A percentile compares a stretch with the other conserved stretches of the same genome.
Conservation (phyloP, 495 filamentous ascomycete genomes). For the Trichoderma gamsii region DNA sequence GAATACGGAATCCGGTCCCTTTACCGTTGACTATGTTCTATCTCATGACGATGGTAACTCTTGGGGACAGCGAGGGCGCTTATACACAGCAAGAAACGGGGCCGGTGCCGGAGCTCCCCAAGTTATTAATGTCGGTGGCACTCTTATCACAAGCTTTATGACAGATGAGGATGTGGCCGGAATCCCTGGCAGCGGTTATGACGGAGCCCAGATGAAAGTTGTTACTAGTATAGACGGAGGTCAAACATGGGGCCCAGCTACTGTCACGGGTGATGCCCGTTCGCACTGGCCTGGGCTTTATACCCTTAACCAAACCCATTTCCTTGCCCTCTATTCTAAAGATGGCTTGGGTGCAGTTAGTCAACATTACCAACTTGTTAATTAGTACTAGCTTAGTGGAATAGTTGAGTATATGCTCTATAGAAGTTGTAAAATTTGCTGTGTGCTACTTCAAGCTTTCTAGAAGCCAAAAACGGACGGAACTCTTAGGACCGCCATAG, state of each 20-base stretch:
- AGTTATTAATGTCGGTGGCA: slow-evolving; percentile 51
- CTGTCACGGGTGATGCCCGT: slow-evolving; percentile 29
- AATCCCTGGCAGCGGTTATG: slow-evolving; percentile 17
- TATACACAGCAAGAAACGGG: slow-evolving; percentile 43
- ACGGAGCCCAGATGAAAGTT: slow-evolving; percentile 23
- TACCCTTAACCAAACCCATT: slow-evolving; percentile 25
- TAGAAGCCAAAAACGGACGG: not conserved
- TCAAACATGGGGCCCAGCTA: slow-evolving; percentile 18
- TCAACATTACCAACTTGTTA: slow-evolving; percentile 19
- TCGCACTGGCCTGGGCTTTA: slow-evolving; percentile 42
- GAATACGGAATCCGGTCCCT: not conserved
- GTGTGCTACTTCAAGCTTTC: too few relatives aligned
- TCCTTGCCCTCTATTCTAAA: slow-evolving; percentile 36
- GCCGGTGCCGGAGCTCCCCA: slow-evolving; percentile 53
- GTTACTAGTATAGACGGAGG: not conserved
- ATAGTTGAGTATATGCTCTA: too few relatives aligned
- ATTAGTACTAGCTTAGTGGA: not conserved
- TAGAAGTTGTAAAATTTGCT: too few relatives aligned
- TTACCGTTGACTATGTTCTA: not conserved
- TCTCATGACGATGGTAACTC: not conserved
- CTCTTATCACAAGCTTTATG: slow-evolving; percentile 54
- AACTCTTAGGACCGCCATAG: not conserved
- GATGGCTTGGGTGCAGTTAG: slow-evolving; percentile 30
- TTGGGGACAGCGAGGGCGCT: slow-evolving; percentile 16
- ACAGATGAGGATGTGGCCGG: slow-evolving; percentile 48